Evolutionary conservation across 176 grass and related monocot species (phyloP).

Genomic region (Pontederia paniculata): DNA sequence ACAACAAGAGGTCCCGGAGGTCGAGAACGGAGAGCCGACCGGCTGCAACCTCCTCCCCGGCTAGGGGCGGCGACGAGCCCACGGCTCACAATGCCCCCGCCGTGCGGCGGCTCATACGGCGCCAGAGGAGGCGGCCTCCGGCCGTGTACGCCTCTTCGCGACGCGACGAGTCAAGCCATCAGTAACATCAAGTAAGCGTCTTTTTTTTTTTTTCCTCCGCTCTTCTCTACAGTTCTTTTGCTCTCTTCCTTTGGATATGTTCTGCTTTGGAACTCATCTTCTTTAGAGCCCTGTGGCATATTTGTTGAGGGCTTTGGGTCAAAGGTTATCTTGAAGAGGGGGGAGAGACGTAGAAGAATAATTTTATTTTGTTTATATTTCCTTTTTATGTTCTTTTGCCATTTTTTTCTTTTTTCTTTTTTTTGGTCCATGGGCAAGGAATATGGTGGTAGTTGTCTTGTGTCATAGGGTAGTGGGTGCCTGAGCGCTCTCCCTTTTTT

Average conservation of each 20-base stretch:
- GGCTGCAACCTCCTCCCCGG: background rate
- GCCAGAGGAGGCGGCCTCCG: constrained; percentile 27
- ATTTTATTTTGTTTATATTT: too few species aligned
- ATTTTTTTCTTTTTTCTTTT: too few species aligned
- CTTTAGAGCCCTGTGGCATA: too few species aligned
- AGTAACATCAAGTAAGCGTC: background rate
- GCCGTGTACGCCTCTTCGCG: constrained; percentile 1
- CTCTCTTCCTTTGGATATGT: background rate
- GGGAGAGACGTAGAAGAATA: too few species aligned
- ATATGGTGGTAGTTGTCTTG: too few species aligned
- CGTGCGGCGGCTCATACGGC: constrained; percentile 18
- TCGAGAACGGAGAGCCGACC: constrained; percentile 31
- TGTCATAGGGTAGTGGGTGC: too few species aligned
- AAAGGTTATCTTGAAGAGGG: too few species aligned
- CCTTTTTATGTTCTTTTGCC: too few species aligned
- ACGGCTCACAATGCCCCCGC: constrained; percentile 33
- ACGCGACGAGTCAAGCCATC: background rate
- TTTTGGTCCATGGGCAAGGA: too few species aligned
- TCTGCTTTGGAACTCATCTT: background rate
- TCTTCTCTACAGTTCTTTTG: background rate
- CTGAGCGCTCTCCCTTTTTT: too few species aligned
- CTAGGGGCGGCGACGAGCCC: background rate
- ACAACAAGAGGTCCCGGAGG: constrained; percentile 57
- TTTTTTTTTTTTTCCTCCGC: background rate
- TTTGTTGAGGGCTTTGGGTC: too few species aligned